Percentiles rank a stretch among this genome's conserved stretches.
Evolutionary conservation across 1,139 yeast genomes (phyloP).

Genomic region (Diutina pseudorugosa): DNA sequence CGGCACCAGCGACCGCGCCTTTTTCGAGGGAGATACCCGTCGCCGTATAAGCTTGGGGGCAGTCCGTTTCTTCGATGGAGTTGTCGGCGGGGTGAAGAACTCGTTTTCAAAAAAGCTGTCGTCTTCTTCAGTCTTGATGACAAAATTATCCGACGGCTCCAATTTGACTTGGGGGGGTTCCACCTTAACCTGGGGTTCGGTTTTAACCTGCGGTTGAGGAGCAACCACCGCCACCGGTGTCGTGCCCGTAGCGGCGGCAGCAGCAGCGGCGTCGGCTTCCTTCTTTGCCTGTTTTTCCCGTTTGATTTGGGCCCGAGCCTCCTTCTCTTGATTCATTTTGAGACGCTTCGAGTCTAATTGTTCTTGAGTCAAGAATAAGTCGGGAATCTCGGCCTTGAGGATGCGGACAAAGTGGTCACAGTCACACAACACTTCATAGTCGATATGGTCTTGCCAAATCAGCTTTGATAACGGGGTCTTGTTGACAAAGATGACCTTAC

Average conservation of each 20-base stretch:
- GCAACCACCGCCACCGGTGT: background rate
- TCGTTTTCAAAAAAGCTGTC: background rate
- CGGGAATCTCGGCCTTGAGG: slow-evolving; percentile 41
- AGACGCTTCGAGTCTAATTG: slow-evolving; percentile 34
- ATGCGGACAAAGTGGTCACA: slow-evolving; percentile 70
- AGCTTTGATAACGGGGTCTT: slow-evolving; percentile 34
- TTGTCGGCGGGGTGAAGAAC: background rate
- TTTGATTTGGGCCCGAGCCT: slow-evolving; percentile 5
- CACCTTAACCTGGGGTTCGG: background rate
- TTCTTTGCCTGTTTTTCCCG: slow-evolving; percentile 6
- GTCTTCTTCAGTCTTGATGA: background rate
- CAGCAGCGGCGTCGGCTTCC: slow-evolving; percentile 5
- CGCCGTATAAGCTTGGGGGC: background rate
- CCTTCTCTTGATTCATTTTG: slow-evolving; percentile 11
- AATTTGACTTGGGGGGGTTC: background rate
- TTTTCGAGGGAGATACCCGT: background rate
- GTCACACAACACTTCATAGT: slow-evolving; percentile 65
- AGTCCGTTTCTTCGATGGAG: background rate
- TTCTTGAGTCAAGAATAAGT: slow-evolving; percentile 43
- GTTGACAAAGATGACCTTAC: slow-evolving; percentile 54
- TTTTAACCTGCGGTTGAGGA: background rate
- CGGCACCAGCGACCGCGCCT: background rate
- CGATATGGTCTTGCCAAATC: slow-evolving; percentile 46
- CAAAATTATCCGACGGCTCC: background rate
- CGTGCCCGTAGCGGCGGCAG: background rate